Percentiles rank a stretch among this genome's conserved stretches.
Evolutionary conservation across 2,329 filamentous ascomycete species (phyloP).

Genomic region (Cytospora paraplurivora): DNA sequence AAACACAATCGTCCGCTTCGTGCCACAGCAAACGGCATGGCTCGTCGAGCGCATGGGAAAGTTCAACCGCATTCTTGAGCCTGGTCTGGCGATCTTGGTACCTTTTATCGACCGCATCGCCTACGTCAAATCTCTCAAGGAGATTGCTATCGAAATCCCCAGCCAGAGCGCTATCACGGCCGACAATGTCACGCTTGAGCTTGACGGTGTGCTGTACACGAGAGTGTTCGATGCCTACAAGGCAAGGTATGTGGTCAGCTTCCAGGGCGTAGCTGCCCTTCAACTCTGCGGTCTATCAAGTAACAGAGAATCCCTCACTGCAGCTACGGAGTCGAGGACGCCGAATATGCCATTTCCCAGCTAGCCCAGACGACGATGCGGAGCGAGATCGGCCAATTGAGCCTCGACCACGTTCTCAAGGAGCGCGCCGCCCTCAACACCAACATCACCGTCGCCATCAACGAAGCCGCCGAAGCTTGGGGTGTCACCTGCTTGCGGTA

Average conservation of each 20-base stretch:
- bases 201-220: constrained; percentile 95
- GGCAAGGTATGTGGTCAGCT: constrained; percentile 66
- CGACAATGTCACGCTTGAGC: constrained; percentile 95
- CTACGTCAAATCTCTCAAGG: constrained; percentile 97
- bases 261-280: not conserved
- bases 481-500: constrained; percentile 94
- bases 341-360: constrained; percentile 97
- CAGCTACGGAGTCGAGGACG: constrained; percentile 97
- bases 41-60: constrained; percentile 99
- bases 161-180: constrained; percentile 97
- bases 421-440: constrained; percentile 94
- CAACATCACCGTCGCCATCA: constrained; percentile 98
- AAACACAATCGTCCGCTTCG: constrained; percentile 94
- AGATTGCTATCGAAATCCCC: constrained; percentile 93
- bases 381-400: constrained; percentile 94
- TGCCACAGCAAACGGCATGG: constrained; percentile 99
- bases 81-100: constrained; percentile 83
- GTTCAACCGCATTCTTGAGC: constrained; percentile 90
- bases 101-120: constrained; percentile 94
- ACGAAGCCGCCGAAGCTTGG: constrained; percentile 96
- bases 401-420: constrained; percentile 95
- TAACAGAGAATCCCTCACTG: constrained; percentile 6
- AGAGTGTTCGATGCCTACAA: constrained; percentile 98
- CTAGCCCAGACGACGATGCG: constrained; percentile 99
- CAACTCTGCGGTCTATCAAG: not conserved